Base-by-base conservation (phyloP, 2,329 filamentous ascomycete species). In the Aureobasidium sp. region DNA sequence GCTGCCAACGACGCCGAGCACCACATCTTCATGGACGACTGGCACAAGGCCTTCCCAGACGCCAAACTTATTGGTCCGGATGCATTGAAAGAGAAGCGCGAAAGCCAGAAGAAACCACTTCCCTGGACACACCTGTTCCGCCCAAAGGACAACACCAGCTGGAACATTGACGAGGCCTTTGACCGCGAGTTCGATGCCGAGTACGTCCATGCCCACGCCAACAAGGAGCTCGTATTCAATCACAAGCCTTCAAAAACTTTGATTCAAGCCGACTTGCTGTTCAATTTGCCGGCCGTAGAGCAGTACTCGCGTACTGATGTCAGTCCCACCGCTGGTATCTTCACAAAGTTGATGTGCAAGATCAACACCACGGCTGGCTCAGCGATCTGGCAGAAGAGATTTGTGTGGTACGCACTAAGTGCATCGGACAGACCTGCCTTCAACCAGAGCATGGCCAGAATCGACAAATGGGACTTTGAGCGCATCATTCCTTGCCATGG, bases 401-500 rank as follows among this genome's bases (percentile, higher is more conserved):
- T 95, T 69, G 76, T 89, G 57, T 97, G 93, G 92, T 92, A 96
- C 74, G 77, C 80, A 1, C 74, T 85, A 34, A 87, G 82, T 60
- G 71, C 75, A 20, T 78, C 76, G 41, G 84, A 97, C 74, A 80
- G 89, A 34, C 67, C 75, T 5, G 86, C 84, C 15, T 95, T 91
- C 74, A 86, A 86, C 66, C 80, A 84, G 65, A 91, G 87, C 67
- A 77, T 91, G 44, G 77, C 75, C 67, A 81, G 82, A 64, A 93
- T 97, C 65, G 79, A 85, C 59, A 72, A 75, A 61, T 99, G 93
- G 93, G 87, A 93, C 63, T 96, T 97, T 72, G 84, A 87, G 66
- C 86, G 86, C 42, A 80, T 97, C 56, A 86, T 99, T 64, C 91
- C 93, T 0, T 97, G 93, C 73, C 94, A 99, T 75, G 94, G 94